Evolutionary conservation across 768 basidiomycete species (phyloP).

Genomic region (Suillus paluster): DNA sequence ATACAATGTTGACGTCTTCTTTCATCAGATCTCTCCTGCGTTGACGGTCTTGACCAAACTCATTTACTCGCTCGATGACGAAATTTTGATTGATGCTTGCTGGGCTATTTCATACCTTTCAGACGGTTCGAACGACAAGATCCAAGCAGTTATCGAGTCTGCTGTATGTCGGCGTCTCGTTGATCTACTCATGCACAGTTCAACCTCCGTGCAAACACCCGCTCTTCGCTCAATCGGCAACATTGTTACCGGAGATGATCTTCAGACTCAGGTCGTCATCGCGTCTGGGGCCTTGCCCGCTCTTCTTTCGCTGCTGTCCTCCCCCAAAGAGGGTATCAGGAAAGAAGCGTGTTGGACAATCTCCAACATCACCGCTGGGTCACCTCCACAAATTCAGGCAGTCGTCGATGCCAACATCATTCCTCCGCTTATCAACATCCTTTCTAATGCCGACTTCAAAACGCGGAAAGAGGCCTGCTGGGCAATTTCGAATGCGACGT

Average conservation of each 20-base stretch:
- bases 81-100: conserved; percentile 98
- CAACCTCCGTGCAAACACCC: conserved; percentile 96
- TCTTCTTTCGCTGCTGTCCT: conserved; percentile 88
- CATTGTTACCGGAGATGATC: conserved; percentile 98
- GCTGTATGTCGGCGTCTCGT: conserved; percentile 98
- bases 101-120: conserved; percentile 99
- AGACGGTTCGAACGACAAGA: conserved; percentile 99
- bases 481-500: conserved; percentile 99
- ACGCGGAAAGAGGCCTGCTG: conserved; percentile 99
- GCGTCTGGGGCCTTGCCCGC: conserved; percentile 97
- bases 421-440: conserved; percentile 97
- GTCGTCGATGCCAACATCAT: conserved; percentile 98
- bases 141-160: conserved; percentile 98
- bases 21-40: conserved; percentile 88
- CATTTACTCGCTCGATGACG: conserved; percentile 98
- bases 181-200: conserved; percentile 93
- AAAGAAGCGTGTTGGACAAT: conserved; percentile 99
- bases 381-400: conserved; percentile 94
- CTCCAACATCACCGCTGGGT: conserved; percentile 97
- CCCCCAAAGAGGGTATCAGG: conserved; percentile 97
- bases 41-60: conserved; percentile 96
- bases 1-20: conserved; percentile 22
- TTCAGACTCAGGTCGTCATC: conserved; percentile 99
- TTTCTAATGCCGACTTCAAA: conserved; percentile 98
- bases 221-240: conserved; percentile 98